A percentile compares a stretch with the other conserved stretches of the same genome.
These are phyloP conservation scores for Caloboletus firmus DNA, from an alignment of 1,284 basidiomycete species.

Conservation along the genomic window DNA sequence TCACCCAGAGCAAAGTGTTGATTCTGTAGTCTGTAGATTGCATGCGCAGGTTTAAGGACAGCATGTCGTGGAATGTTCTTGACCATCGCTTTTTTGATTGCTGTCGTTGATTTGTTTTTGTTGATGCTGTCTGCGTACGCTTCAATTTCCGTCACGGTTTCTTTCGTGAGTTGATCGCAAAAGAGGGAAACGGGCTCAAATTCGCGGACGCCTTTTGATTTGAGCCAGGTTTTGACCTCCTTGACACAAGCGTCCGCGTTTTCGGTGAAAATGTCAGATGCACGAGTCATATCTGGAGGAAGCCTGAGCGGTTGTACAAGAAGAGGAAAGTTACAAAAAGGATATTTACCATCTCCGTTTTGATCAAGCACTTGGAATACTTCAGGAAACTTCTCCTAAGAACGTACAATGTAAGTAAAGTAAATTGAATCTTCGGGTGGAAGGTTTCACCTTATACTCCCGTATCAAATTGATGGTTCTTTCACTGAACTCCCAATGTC, in stretches of 20 bases:
- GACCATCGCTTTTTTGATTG: slow-evolving; percentile 87
- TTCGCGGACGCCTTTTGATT: slow-evolving; percentile 81
- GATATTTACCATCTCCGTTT: slow-evolving; percentile 62
- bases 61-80: slow-evolving; percentile 93
- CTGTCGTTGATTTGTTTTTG: slow-evolving; percentile 53
- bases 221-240: slow-evolving; percentile 86
- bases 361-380: slow-evolving; percentile 71
- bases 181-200: slow-evolving; percentile 92
- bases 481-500: slow-evolving; percentile 93
- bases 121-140: slow-evolving; percentile 68
- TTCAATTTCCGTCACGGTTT: slow-evolving; percentile 80
- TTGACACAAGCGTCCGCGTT: slow-evolving; percentile 73
- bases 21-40: slow-evolving; percentile 85
- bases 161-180: slow-evolving; percentile 90
- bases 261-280: slow-evolving; percentile 70
- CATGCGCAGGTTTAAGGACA: slow-evolving; percentile 91
- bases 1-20: slow-evolving; percentile 94
- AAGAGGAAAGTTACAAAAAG: not conserved
- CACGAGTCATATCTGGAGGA: slow-evolving; percentile 67
- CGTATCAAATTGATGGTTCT: slow-evolving; percentile 79
- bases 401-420: not conserved
- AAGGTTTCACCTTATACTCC: slow-evolving; percentile 71
- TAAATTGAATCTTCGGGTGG: not conserved
- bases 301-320: slow-evolving; percentile 8
- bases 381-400: slow-evolving; percentile 73